Evolutionary conservation across 306 rosid genomes (phyloP).

Genomic region (Bauhinia variegata): DNA sequence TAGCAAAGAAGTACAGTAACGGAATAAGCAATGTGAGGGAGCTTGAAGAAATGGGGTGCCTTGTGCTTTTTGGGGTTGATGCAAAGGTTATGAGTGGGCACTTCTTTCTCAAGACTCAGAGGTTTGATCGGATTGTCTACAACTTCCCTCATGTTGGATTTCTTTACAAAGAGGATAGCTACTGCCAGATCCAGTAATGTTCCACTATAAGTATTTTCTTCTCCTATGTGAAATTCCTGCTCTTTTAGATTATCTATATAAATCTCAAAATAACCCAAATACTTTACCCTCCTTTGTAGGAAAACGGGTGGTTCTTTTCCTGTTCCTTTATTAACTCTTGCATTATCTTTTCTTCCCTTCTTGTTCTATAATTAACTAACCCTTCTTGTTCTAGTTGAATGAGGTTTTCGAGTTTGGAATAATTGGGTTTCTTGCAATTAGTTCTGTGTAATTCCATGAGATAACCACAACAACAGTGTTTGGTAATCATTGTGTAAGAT

Average conservation of each 20-base stretch:
- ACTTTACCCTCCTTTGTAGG: background rate
- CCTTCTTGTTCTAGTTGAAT: slow-evolving; percentile 1
- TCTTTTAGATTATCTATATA: background rate
- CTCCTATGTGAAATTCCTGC: background rate
- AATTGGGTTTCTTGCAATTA: slow-evolving; percentile 1
- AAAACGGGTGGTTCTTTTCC: background rate
- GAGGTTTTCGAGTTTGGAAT: background rate
- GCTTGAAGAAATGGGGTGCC: slow-evolving; percentile 71
- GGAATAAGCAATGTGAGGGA: slow-evolving; percentile 65
- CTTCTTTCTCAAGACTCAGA: slow-evolving; percentile 79
- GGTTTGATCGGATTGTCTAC: slow-evolving; percentile 75
- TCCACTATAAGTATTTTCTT: background rate
- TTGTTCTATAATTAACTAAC: background rate
- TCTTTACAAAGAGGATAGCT: slow-evolving; percentile 62
- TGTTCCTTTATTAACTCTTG: background rate
- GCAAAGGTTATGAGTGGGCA: slow-evolving; percentile 67
- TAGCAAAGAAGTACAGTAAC: slow-evolving; percentile 63
- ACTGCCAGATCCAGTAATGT: slow-evolving; percentile 73
- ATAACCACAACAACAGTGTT: background rate
- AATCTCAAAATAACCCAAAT: background rate
- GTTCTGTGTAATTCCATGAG: background rate
- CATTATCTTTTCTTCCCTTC: background rate
- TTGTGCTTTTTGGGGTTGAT: slow-evolving; percentile 64
- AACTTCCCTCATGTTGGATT: slow-evolving; percentile 91
- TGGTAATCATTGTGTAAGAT: background rate